Conservation (phyloP, 2,329 filamentous ascomycete genomes). For the Cercospora citrullina region DNA sequence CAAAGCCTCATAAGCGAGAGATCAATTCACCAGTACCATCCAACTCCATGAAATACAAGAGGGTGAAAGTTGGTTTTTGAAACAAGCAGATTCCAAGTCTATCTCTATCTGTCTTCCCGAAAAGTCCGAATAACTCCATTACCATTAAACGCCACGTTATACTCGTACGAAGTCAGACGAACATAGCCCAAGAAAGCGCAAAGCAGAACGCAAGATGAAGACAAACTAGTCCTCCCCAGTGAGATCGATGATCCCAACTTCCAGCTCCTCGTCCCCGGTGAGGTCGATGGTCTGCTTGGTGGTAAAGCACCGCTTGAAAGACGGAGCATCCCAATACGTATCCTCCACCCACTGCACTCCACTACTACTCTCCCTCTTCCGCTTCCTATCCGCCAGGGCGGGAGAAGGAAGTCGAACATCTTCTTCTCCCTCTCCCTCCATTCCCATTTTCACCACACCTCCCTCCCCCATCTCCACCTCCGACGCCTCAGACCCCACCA, state of each 20-base stretch:
- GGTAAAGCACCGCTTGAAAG: background rate
- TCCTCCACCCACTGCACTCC: background rate
- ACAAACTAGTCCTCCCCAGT: background rate
- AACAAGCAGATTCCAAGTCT: background rate
- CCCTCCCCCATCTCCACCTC: background rate
- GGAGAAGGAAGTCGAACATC: background rate
- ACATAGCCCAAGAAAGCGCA: background rate
- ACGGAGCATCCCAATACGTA: background rate
- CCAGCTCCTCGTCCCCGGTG: background rate
- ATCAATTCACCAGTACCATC: background rate
- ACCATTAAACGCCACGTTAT: background rate
- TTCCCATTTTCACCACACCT: background rate
- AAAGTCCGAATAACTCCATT: background rate
- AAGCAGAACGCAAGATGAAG: background rate
- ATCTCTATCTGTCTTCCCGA: background rate
- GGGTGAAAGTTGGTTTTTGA: background rate
- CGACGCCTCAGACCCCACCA: background rate
- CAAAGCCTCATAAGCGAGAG: background rate
- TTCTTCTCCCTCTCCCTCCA: background rate
- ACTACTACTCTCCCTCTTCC: background rate
- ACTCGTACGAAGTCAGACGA: background rate
- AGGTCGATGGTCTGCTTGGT: background rate
- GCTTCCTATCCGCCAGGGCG: background rate
- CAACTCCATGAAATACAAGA: background rate
- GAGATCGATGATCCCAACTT: background rate